Base-by-base conservation (phyloP, 1,139 yeast genomes). In the Blastobotrys arbuscula region DNA sequence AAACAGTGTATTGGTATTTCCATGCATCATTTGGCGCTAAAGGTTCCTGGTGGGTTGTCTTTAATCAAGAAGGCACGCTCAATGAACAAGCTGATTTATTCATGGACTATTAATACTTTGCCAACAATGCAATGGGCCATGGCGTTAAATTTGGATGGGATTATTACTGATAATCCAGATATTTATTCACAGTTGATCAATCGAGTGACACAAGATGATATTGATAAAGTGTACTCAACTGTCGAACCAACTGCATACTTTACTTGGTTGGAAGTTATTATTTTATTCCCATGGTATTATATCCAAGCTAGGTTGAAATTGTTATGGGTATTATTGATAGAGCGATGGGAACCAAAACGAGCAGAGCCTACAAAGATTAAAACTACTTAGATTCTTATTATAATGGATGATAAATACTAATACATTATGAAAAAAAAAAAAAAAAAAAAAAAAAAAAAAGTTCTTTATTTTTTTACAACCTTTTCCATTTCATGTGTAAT, bases 61-160 rank as follows among this genome's bases (percentile, higher is more conserved):
- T 55, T 71, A 16, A 58, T 72, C 47, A 53, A 63, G 0, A 69
- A 70, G 3, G 65, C 74, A 19, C 57, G 72, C 19, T 51, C 68
- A 3, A 71, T 77, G 42, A 70, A 76, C 48, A 64, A 84, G 49
- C 73, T 75, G 45, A 69, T 87, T 15, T 87, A 80, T 66, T 69
- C 85, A 19, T 90, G 97, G 97, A 90, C 97, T 0, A 74, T 88
- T 40, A 90, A 90, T 63, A 59, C 66, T 19, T 62, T 63, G 10
- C 58, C 60, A 21, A 68, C 68, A 38, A 70, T 75, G 71, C 61
- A 70, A 44, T 72, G 75, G 68, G 68, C 72, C 15, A 71, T 68
- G 40, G 66, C 67, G 39, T 59, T 72, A 8, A 81, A 82, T 49
- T 72, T 78, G 48, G 76, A 78, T 51, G 92, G 89, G 1, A 68